phyloP scores from a whole-genome alignment of 2,329 filamentous ascomycete genomes.

The Apiospora koreana region DNA sequence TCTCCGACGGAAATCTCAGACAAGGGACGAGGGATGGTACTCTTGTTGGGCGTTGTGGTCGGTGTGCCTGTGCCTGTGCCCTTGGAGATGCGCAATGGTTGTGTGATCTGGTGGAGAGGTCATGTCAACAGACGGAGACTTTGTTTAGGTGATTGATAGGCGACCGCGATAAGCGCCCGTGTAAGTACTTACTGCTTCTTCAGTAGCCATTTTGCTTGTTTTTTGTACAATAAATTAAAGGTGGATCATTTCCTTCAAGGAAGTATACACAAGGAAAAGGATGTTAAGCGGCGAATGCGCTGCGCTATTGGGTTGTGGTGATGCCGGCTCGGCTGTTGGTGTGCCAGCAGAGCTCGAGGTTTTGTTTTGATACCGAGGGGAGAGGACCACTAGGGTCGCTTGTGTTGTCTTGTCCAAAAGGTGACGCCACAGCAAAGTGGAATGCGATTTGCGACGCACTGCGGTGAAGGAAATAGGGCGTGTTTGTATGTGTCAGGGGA shows the following conservation, averaged over 20 bases:
- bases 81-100: slow-evolving; percentile 80
- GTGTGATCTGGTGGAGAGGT: slow-evolving; percentile 36
- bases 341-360: slow-evolving; percentile 4
- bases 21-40: slow-evolving; percentile 70
- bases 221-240: slow-evolving; percentile 9
- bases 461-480: not conserved
- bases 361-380: not conserved
- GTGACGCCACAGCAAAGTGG: not conserved
- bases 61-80: slow-evolving; percentile 51
- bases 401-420: not conserved
- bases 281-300: slow-evolving; percentile 8
- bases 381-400: not conserved
- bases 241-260: slow-evolving; percentile 10
- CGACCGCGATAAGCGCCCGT: not conserved
- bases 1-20: slow-evolving; percentile 88
- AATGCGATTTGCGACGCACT: not conserved
- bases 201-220: slow-evolving; percentile 12
- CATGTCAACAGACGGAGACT: slow-evolving; percentile 11
- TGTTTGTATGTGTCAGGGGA: not conserved
- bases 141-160: not conserved
- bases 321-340: slow-evolving; percentile 6
- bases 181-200: slow-evolving; percentile 13
- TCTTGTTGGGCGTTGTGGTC: slow-evolving; percentile 56
- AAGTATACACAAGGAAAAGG: slow-evolving; percentile 4
- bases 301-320: slow-evolving; percentile 6